These are phyloP conservation scores for Plasmopara viticola DNA, from an alignment of 352 stramenopile species.

Conservation along the genomic window DNA sequence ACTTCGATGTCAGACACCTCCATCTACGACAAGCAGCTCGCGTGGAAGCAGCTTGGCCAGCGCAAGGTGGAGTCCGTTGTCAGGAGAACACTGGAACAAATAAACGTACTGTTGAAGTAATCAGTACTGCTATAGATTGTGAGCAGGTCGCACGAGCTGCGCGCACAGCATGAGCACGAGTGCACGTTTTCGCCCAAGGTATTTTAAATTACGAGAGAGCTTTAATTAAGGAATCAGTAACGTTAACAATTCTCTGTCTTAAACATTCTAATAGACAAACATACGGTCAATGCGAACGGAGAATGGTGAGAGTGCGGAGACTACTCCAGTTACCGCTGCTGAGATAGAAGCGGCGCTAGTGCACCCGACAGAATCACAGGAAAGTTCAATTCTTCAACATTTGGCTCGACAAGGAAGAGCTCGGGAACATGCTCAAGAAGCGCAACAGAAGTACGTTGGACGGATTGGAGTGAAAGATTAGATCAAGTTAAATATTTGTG, in stretches of 20 bases:
- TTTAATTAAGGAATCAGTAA: background rate
- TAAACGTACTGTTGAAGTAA: too few relatives aligned
- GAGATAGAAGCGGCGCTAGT: conserved; percentile 18
- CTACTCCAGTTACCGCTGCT: background rate
- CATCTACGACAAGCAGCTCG: conserved; percentile 60
- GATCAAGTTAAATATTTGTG: too few relatives aligned
- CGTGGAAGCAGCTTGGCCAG: conserved; percentile 50
- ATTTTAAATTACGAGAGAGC: background rate
- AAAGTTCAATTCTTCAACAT: conserved; percentile 53
- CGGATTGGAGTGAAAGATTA: background rate
- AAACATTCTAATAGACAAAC: conserved; percentile 8
- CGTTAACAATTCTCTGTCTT: background rate
- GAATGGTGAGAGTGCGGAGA: conserved; percentile 8
- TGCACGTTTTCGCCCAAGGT: conserved; percentile 61
- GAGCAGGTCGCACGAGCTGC: conserved; percentile 37
- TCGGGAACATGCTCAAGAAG: conserved; percentile 30
- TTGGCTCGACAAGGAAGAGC: conserved; percentile 49
- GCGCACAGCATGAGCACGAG: conserved; percentile 31
- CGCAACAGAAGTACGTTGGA: conserved; percentile 34
- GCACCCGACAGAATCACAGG: conserved; percentile 49
- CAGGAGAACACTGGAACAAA: too few relatives aligned
- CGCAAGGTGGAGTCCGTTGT: conserved; percentile 25
- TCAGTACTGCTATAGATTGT: conserved; percentile 17
- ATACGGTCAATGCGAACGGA: conserved; percentile 2
- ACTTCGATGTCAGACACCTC: conserved; percentile 5